Evolutionary conservation across 2,329 filamentous ascomycete genomes (phyloP), one percentile per base, ranked within the genome.

Genomic region (Verticillium nonalfalfae): DNA sequence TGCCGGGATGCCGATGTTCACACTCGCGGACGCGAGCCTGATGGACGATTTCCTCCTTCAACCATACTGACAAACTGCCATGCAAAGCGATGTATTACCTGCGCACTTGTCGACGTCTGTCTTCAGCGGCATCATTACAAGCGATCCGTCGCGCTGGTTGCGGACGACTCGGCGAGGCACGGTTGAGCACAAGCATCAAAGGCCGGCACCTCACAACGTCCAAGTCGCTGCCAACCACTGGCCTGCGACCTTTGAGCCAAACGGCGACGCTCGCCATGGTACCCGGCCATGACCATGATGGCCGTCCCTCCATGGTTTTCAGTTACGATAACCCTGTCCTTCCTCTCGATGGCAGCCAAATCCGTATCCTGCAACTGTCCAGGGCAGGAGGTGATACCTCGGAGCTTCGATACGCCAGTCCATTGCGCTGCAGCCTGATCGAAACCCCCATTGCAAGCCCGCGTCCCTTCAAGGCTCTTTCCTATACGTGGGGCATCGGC

Each of bases 401-500:
- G 35, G 58, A 61, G 52, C 38, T n/a, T 40, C 31, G 36, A 31
- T 50, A 21, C 52, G 52, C 60, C n/a, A 59, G 54, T 59, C 58
- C 58, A 18, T 39, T 64, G 6, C 7, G 14, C 15, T 65, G 63
- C 60, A 33, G n/a, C 35, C 34, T 64, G 10, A 59, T 58, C 21
- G 36, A 35, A 26, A 60, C 56, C 52, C 38, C 58, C 14, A 58
- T 64, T 40, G 62, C 40, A 34, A 58, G 15, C 6, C 62, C 62
- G 39, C 67, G 64, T 15, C 59, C 59, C 7, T 71, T 65, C 61
- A 62, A 66, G 56, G 66, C 67, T 52, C 60, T 71, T 14, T 70
- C 68, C 2, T 70, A 71, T 58, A 70, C 65, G 9, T 70, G 69
- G 68, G 68, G 67, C 11, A 58, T 55, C 1, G 60, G 63, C 1